Evolutionary conservation across 331 rosid species (phyloP).

Genomic region (Rhamnella rubrinervis): DNA sequence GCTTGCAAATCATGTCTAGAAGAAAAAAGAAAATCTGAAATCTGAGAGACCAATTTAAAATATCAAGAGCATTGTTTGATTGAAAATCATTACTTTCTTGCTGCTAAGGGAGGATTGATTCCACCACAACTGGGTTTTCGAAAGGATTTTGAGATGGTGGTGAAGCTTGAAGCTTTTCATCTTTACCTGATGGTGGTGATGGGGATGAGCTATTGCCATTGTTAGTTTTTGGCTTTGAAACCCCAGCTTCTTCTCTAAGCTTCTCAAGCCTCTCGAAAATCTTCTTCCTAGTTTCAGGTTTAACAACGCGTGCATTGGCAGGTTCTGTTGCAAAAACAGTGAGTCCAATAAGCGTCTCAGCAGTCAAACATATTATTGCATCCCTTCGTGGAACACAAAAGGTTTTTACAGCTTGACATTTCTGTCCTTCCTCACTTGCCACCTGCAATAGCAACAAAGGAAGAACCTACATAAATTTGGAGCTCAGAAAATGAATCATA

Average conservation of each 20-base stretch:
- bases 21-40: too few relatives aligned
- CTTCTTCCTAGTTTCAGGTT: conserved; percentile 32
- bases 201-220: background rate
- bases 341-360: conserved; percentile 8
- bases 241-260: conserved; percentile 36
- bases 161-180: background rate
- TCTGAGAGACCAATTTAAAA: too few relatives aligned
- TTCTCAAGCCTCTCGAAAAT: conserved; percentile 21
- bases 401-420: background rate
- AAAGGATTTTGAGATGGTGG: conserved; percentile 2
- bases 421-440: conserved; percentile 5
- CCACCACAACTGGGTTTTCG: conserved; percentile 8
- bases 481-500: background rate
- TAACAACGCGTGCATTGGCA: conserved; percentile 24
- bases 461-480: background rate
- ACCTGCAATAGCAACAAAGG: conserved; percentile 18
- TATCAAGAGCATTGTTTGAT: background rate
- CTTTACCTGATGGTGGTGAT: background rate
- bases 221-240: conserved; percentile 23
- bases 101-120: conserved; percentile 20
- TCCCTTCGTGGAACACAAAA: conserved; percentile 28
- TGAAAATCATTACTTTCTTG: background rate
- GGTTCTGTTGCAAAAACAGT: conserved; percentile 6
- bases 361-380: conserved; percentile 18
- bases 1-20: too few relatives aligned